Evolutionary conservation across 345 rosid species (phyloP), one percentile per base, ranked within the genome.

Genomic region (Isatis tinctoria): DNA sequence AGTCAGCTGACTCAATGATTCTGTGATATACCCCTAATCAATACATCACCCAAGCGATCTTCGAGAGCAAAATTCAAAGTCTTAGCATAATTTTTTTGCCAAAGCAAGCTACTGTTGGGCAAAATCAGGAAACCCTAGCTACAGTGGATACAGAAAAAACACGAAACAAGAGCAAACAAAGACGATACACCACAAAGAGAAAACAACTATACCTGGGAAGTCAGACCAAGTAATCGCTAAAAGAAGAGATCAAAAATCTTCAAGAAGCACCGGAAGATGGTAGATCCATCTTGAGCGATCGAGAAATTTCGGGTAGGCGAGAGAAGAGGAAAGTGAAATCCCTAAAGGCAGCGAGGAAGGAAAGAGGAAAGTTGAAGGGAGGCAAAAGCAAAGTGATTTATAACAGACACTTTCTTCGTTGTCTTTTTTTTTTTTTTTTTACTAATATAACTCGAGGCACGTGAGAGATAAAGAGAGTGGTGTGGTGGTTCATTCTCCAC

Each of bases 281-380:
- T 80, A 83, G 83, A 76, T 82, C 86, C 90, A 85, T 83, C 36
- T 12, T 41, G 65, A 67, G 67, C 67, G 82, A 77, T 77, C 35
- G 66, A 26, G 70, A 70, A 30, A 2, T 14, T 3, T 69, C 30
- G 67, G 22, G 67, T 58, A 47, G 62, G 72, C 32, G 60, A 66
- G 54, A 70, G 73, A 76, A 74, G 61, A 59, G 78, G 67, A 74
- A 60, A 67, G 68, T 52, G 81, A 86, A 79, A 86, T 74, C 84
- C 85, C 88, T 80, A 83, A 79, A 54, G 69, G 49, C 35, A 13
- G 35, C 33, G 20, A 40, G 66, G 48, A 60, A 44, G 65, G 65
- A 69, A 53, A 69, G 80, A 76, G 74, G 70, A 76, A 75, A 75
- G 74, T 62, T 6, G 65, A 54, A 65, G 78, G 44, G 70, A 47